Base-by-base conservation (phyloP, 306 rosid genomes). In the Rubus parviflorus region DNA sequence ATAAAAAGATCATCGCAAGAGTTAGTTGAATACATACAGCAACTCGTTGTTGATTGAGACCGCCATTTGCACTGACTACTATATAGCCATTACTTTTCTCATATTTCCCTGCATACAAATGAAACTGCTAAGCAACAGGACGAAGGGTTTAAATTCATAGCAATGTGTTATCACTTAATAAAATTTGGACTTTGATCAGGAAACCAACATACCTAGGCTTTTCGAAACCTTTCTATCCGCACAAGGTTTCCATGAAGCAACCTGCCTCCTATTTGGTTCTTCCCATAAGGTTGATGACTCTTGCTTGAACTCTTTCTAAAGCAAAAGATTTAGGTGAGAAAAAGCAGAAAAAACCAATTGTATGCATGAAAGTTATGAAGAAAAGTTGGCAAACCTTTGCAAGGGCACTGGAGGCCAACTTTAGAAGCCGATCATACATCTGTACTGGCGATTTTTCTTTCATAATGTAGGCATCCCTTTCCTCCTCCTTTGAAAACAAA, bases 21-120 rank as follows among this genome's bases (percentile, higher is more conserved):
- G 38, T 62, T 8, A 40, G 11, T 37, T 43, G 53, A 73, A 74
- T 82, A 85, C 97, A 87, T 83, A 95, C 99, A 48, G 99, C 99
- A 68, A 95, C 99, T 78, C 97, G 85, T 77, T 95, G 99, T 83
- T 95, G 99, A 85, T 95, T 95, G 70, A 95, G 99, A 65, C 99
- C 99, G 3, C 99, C 99, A 81, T 92, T 95, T 70, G 99, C 97
- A 81, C 99, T 92, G 80, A 92, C 85, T 53, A 89, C 52, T 65
- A 95, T 87, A 87, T 92, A 92, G 81, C 99, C 99, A 77, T 95
- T 95, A 77, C 73, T 85, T 75, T 81, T 65, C 76, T 38, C 62
- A 42, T 62, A 46, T 60, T 75, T 90, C 52, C 87, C 97, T 94
- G 95, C 71, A 73, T 73, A 77, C 61, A 79, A 63, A 63, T 49